A percentile compares a stretch with the other conserved stretches of the same genome.
Conservation (phyloP, 345 rosid genomes). For the Passiflora organensis region DNA sequence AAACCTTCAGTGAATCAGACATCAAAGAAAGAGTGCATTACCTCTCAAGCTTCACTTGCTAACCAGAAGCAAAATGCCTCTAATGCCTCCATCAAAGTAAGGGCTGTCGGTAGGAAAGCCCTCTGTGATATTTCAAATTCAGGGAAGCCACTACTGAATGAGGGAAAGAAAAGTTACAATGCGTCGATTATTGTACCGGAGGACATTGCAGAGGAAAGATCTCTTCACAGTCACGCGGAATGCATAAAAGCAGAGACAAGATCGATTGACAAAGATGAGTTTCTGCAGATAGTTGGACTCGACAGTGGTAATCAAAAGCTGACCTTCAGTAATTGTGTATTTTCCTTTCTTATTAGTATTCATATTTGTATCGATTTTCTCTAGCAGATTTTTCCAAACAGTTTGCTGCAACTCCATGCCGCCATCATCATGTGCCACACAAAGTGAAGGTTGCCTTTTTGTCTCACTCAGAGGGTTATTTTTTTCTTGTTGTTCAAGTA, state of each 20-base stretch:
- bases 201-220: constrained; percentile 29
- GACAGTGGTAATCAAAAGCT: constrained; percentile 20
- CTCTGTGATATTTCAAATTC: no score
- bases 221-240: constrained; percentile 42
- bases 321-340: background rate
- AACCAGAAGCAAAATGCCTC: no score
- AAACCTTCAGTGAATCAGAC: constrained; percentile 19
- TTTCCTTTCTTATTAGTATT: background rate
- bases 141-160: no score
- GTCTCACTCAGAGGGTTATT: background rate
- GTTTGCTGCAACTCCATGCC: constrained; percentile 4
- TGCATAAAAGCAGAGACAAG: constrained; percentile 35
- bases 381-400: constrained; percentile 14
- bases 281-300: constrained; percentile 34
- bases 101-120: no score
- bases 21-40: constrained; percentile 22
- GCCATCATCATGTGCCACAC: background rate
- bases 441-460: constrained; percentile 14
- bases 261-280: constrained; percentile 26
- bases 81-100: no score
- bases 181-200: constrained; percentile 21
- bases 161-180: constrained; percentile 9
- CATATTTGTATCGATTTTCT: background rate
- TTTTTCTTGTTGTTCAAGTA: background rate
- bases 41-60: no score